Evolutionary conservation across 768 basidiomycete genomes (phyloP).

Genomic region (Nidularia sp.): DNA sequence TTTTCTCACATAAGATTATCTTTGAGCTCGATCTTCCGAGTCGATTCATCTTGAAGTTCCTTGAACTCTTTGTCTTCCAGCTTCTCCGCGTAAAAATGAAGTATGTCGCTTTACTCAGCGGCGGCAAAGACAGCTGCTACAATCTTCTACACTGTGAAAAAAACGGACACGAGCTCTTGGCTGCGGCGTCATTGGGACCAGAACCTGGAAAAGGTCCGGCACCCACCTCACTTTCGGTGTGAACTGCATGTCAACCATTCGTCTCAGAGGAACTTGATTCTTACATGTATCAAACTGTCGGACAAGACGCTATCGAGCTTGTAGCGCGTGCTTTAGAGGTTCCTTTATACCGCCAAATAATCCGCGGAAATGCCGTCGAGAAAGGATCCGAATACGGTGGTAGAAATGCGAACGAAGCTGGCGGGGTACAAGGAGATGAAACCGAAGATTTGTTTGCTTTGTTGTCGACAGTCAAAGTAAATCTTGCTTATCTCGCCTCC

Average conservation of each 20-base stretch:
- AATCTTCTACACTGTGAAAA: conserved; percentile 85
- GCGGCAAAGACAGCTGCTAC: conserved; percentile 97
- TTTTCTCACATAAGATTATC: neutral
- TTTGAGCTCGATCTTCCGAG: neutral
- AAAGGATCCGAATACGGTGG: conserved; percentile 85
- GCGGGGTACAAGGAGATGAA: conserved; percentile 78
- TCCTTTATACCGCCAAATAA: conserved; percentile 80
- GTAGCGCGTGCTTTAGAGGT: conserved; percentile 83
- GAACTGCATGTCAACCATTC: neutral
- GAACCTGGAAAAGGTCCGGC: conserved; percentile 76
- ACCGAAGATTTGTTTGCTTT: conserved; percentile 89
- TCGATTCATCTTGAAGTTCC: no score
- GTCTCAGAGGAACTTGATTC: conserved; percentile 95
- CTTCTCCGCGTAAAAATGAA: conserved; percentile 52
- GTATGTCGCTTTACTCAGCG: conserved; percentile 91
- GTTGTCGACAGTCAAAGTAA: conserved; percentile 73
- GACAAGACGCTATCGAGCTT: conserved; percentile 86
- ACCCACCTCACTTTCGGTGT: conserved; percentile 11
- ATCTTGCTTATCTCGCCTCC: conserved; percentile 3
- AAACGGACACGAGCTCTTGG: conserved; percentile 85
- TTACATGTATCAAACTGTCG: conserved; percentile 98
- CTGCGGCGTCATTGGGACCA: conserved; percentile 86
- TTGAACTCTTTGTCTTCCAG: neutral
- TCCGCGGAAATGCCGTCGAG: conserved; percentile 76
- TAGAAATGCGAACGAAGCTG: conserved; percentile 36